Evolutionary conservation across 106 monocot genomes (phyloP).

Genomic region (Acanthochlamys bracteata): DNA sequence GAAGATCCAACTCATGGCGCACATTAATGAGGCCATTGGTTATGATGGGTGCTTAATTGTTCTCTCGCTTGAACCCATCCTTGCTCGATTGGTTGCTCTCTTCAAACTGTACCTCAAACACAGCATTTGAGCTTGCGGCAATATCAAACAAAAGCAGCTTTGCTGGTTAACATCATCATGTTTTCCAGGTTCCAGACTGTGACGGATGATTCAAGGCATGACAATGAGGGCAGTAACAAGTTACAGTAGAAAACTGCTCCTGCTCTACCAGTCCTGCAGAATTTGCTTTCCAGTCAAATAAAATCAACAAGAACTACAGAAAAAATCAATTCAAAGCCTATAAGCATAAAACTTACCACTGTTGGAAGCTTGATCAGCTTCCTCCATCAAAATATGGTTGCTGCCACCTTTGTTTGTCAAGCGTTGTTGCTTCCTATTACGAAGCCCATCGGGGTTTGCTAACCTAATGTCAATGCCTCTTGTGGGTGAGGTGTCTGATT

Average conservation of each 20-base stretch:
- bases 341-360: conserved; percentile 19
- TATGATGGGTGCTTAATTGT: no score
- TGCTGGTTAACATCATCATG: not conserved
- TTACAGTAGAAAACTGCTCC: conserved; percentile 73
- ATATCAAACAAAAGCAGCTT: not conserved
- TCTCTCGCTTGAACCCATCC: no score
- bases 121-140: not conserved
- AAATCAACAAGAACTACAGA: not conserved
- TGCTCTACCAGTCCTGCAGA: conserved; percentile 75
- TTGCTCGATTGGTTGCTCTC: no score
- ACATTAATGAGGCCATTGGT: no score
- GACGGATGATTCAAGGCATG: conserved; percentile 54
- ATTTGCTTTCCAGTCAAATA: not conserved
- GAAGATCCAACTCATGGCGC: no score
- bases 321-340: not conserved
- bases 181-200: conserved; percentile 21
- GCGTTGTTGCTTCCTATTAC: conserved; percentile 55
- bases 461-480: conserved; percentile 42
- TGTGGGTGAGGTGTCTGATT: not conserved
- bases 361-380: conserved; percentile 20
- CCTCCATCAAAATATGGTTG: conserved; percentile 6
- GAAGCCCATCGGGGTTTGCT: conserved; percentile 37
- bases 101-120: not conserved
- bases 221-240: conserved; percentile 90
- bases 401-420: conserved; percentile 23